These are phyloP conservation scores for Beauveria pseudobassiana DNA, from an alignment of 2,329 filamentous ascomycete species.

Conservation along the genomic window DNA sequence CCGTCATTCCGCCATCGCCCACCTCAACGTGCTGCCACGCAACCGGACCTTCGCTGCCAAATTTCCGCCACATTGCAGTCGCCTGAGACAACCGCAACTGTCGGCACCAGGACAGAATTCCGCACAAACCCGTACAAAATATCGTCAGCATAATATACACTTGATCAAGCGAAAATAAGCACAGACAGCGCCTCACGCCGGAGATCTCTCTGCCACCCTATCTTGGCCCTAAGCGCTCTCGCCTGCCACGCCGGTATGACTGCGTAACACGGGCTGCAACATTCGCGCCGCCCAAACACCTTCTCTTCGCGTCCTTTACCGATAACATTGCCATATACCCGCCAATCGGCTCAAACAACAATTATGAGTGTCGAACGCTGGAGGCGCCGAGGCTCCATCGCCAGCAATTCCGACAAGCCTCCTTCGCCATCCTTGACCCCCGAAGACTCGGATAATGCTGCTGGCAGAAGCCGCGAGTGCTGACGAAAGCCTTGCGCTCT, in stretches of 20 bases:
- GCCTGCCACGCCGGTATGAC: slow-evolving; percentile 1
- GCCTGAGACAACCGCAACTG: slow-evolving; percentile 7
- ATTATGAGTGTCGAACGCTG: slow-evolving; percentile 11
- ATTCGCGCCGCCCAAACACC: background rate
- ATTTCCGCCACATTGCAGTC: slow-evolving; percentile 3
- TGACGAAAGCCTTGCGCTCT: slow-evolving; percentile 31
- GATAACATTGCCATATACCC: background rate
- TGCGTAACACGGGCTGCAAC: background rate
- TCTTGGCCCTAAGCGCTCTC: background rate
- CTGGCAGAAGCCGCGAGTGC: slow-evolving; percentile 27
- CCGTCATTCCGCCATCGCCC: background rate
- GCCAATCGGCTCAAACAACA: background rate
- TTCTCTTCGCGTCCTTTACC: background rate
- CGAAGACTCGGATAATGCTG: slow-evolving; percentile 10
- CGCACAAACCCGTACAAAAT: slow-evolving; percentile 3
- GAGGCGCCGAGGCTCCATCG: slow-evolving; percentile 6
- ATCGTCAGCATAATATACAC: slow-evolving; percentile 6
- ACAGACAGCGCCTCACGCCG: background rate
- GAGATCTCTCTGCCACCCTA: background rate
- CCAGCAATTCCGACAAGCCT: background rate
- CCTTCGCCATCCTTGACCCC: background rate
- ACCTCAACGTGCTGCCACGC: background rate
- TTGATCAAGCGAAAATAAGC: background rate
- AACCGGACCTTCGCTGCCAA: background rate
- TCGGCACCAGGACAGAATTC: background rate